Base-by-base conservation (phyloP, 345 rosid genomes). In the Eutrema yunnanense region DNA sequence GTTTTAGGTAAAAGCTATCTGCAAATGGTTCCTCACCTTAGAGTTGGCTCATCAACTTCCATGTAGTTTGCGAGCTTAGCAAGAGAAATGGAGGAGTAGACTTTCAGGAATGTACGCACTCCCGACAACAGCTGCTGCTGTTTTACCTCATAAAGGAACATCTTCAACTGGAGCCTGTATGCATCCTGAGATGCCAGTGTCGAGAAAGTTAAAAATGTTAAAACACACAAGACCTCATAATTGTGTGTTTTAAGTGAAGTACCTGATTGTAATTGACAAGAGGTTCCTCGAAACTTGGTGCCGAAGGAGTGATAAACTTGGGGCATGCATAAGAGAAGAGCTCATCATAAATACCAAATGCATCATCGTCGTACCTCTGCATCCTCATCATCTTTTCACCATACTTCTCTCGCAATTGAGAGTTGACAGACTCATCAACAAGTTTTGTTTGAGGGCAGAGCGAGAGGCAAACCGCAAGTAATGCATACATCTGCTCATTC, bases 281-380 rank as follows among this genome's bases (percentile, higher is more conserved):
- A 51, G 98, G 98, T 80, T 95, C 99, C 66, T 88, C 93, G 63
- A 92, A 95, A 81, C 89, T 86, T 65, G 99, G 96, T 37, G 94
- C 86, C 0, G 99, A 90, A 57, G 99, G 98, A 6, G 96, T 92
- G 67, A 95, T 95, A 78, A 95, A 95, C 84, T 95, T 95, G 32
- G 99, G 99, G 69, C 99, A 95, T 51, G 99, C 99, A 78, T 95
- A 95, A 1, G 99, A 90, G 88, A 95, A 95, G 74, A 92, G 96
- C 81, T 95, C 99, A 76, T 95, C 99, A 53, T 85, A 92, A 16
- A 85, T 67, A 26, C 82, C 81, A 76, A 92, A 92, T 38, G 96
- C 96, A 53, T 95, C 99, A 6, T 92, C 96, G 50, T 95, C 99
- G 41, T 49, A 95, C 77, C 96, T 86, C 80, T 86, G 99, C 96